Evolutionary conservation across 768 basidiomycete genomes (phyloP).

Genomic region (Collybia nuda): DNA sequence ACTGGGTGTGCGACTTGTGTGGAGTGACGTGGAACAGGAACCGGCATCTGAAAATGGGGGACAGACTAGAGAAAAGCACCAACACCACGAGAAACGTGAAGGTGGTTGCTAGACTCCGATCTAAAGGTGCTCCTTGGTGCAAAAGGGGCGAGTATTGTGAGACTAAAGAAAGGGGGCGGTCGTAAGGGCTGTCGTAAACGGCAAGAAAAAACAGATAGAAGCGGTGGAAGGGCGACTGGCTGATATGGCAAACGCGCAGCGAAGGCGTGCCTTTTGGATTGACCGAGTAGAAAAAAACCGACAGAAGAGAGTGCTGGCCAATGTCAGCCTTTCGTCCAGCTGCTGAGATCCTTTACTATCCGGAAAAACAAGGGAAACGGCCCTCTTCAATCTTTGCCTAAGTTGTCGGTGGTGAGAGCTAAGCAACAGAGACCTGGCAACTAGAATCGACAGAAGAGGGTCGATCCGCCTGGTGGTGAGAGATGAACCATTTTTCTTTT

Average conservation of each 20-base stretch:
- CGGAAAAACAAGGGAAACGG: slow-evolving; percentile 26
- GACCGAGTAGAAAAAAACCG: slow-evolving; percentile 27
- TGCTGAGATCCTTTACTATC: slow-evolving; percentile 20
- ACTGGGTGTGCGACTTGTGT: slow-evolving; percentile 64
- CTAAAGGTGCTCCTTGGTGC: slow-evolving; percentile 39
- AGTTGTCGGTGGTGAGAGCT: slow-evolving; percentile 32
- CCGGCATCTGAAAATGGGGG: slow-evolving; percentile 73
- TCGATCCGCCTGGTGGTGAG: slow-evolving; percentile 49
- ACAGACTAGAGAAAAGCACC: slow-evolving; percentile 42
- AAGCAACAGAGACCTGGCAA: slow-evolving; percentile 40
- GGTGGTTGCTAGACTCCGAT: slow-evolving; percentile 40
- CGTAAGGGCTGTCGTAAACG: slow-evolving; percentile 73
- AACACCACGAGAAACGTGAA: slow-evolving; percentile 41
- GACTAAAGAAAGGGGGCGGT: slow-evolving; percentile 43
- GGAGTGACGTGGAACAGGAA: slow-evolving; percentile 69
- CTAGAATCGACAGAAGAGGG: slow-evolving; percentile 48
- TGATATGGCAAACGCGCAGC: slow-evolving; percentile 80
- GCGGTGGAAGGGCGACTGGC: slow-evolving; percentile 19
- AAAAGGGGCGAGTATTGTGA: slow-evolving; percentile 33
- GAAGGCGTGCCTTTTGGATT: slow-evolving; percentile 88
- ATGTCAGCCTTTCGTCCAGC: slow-evolving; percentile 30
- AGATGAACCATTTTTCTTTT: slow-evolving; percentile 18
- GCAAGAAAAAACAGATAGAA: slow-evolving; percentile 27
- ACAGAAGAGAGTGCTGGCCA: slow-evolving; percentile 29
- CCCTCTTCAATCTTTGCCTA: slow-evolving; percentile 45